Base-by-base conservation (phyloP, 495 filamentous ascomycete species). In the Letharia columbiana region DNA sequence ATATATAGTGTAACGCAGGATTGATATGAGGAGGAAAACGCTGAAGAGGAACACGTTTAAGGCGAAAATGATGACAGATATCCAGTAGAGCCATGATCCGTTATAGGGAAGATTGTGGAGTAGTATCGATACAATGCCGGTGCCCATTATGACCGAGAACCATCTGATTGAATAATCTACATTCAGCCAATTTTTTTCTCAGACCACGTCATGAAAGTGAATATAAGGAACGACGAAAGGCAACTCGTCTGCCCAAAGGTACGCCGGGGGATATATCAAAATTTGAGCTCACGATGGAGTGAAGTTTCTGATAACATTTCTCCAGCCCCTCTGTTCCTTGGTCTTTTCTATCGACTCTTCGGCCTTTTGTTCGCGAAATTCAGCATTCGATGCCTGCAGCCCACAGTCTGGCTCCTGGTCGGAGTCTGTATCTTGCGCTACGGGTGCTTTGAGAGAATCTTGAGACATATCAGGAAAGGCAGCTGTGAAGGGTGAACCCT, bases 61-160 rank as follows among this genome's bases (percentile, higher is more conserved):
- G 1, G 70, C 75, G 66, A 87, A 87, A 31, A 86, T 73, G 37
- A 79, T 70, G 49, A 85, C 69, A 1, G 82, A 84, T 20, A 86
- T 74, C 66, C 75, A 81, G 61, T 82, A 78, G 2, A 87, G 75
- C 79, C 82, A 83, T 39, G 31, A 8, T 18, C 74, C 81, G 64
- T 85, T 81, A 66, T 83, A 85, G 6, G 85, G 83, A 5, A 87
- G 75, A 13, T 78, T 78, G 67, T 85, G 78, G 4, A 87, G 76
- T 12, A 87, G 75, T 40, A 86, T 81, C 8, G 85, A 84, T 4
- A 84, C 82, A 37, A 88, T 85, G 7, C 86, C 86, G 0, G 86
- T 89, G 41, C 86, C 83, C 85, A 89, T 88, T 20, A 73, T 88
- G 45, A 85, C 77, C 7, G 76, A 66, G 69, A 82, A 83, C 82